Evolutionary conservation across 2,329 filamentous ascomycete genomes (phyloP).

Genomic region (Hirsutella rhossiliensis): DNA sequence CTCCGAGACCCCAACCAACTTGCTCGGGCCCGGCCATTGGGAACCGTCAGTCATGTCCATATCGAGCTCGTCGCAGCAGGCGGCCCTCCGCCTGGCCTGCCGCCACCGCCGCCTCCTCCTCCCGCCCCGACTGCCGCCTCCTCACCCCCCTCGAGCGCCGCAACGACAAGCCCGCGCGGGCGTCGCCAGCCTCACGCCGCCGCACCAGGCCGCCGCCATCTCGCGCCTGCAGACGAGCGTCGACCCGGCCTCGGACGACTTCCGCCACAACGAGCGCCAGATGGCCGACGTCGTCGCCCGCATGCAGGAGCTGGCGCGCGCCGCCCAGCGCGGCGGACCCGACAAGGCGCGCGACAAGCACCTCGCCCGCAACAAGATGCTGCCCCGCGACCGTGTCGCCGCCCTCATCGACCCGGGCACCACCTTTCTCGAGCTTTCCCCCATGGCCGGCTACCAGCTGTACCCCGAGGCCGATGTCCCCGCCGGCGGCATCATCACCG

Average conservation of each 20-base stretch:
- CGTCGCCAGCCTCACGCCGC: conserved; percentile 67
- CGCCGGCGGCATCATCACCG: conserved; percentile 83
- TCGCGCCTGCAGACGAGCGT: conserved; percentile 67
- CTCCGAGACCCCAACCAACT: not conserved
- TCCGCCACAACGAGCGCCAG: conserved; percentile 64
- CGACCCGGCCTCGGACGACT: conserved; percentile 67
- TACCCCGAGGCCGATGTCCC: conserved; percentile 83
- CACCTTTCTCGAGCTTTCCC: conserved; percentile 84
- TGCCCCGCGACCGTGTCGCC: conserved; percentile 79
- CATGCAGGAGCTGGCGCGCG: conserved; percentile 57
- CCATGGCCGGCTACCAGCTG: conserved; percentile 76
- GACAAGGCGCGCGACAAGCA: conserved; percentile 82
- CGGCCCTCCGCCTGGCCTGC: conserved; percentile 19
- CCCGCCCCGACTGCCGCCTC: not conserved
- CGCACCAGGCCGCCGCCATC: conserved; percentile 71
- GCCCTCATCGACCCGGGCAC: conserved; percentile 82
- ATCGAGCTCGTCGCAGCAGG: conserved; percentile 32
- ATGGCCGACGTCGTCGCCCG: conserved; percentile 63
- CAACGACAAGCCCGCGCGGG: conserved; percentile 13
- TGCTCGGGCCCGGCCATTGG: not conserved
- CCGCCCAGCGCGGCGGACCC: conserved; percentile 64
- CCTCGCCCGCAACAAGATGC: conserved; percentile 79
- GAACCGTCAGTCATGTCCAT: conserved; percentile 30
- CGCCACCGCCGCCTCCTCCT: conserved; percentile 16
- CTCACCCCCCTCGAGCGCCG: not conserved